Percentiles rank a stretch among this genome's conserved stretches.
phyloP scores from a whole-genome alignment of 2,329 filamentous ascomycete species.

The Lecanosticta acicola region DNA sequence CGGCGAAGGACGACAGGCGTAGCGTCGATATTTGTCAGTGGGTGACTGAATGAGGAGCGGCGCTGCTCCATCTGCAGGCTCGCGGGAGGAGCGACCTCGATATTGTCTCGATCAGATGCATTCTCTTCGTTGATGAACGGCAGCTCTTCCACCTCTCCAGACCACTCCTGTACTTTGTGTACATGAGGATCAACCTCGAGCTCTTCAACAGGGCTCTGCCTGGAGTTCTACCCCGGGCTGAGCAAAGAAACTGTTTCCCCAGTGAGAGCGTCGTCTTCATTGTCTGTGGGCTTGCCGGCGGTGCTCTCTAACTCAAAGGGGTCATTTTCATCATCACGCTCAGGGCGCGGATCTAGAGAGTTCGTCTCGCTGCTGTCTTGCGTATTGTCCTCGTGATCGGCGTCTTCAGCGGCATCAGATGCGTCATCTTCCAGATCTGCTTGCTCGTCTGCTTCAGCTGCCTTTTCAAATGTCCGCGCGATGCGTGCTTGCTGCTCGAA shows the following conservation, averaged over 20 bases:
- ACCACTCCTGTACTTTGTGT: conserved; percentile 2
- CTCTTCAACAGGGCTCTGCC: background rate
- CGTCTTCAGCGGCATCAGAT: background rate
- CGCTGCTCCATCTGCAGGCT: background rate
- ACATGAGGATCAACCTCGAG: background rate
- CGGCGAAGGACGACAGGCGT: conserved; percentile 2
- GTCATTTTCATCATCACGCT: background rate
- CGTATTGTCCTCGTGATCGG: background rate
- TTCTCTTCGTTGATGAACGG: conserved; percentile 2
- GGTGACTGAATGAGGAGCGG: conserved; percentile 9
- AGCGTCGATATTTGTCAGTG: background rate
- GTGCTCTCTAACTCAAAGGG: background rate
- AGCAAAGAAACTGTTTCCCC: background rate
- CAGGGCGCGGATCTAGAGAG: background rate
- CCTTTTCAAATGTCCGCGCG: background rate
- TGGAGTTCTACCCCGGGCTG: background rate
- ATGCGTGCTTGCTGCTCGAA: background rate
- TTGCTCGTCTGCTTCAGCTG: background rate
- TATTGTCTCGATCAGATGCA: conserved; percentile 4
- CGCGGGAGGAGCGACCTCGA: conserved; percentile 1
- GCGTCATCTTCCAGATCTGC: background rate
- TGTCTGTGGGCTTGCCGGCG: background rate
- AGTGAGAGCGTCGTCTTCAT: background rate
- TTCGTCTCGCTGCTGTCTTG: background rate
- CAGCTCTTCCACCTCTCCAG: conserved; percentile 7